These are phyloP conservation scores for Scedosporium aurantiacum DNA, from an alignment of 2,329 filamentous ascomycete genomes.

Conservation along the genomic window DNA sequence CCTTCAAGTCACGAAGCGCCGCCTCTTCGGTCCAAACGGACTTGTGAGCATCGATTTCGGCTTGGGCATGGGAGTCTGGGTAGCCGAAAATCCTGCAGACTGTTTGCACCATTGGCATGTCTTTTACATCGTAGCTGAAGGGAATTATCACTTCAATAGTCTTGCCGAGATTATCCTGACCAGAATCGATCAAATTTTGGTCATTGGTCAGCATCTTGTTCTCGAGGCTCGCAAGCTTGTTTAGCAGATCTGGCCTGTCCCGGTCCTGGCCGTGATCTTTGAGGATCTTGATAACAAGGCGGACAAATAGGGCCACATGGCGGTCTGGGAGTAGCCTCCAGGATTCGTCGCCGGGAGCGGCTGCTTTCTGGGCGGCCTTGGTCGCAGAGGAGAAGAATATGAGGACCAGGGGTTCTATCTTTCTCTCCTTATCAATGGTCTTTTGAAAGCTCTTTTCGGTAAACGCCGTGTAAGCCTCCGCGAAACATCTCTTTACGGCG, in stretches of 20 bases:
- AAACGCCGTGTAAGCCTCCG: conserved; percentile 85
- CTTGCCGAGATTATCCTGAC: conserved; percentile 21
- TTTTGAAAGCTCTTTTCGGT: conserved; percentile 82
- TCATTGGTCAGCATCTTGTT: conserved; percentile 91
- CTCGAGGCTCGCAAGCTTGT: conserved; percentile 69
- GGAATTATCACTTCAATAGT: conserved; percentile 75
- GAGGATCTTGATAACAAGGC: conserved; percentile 69
- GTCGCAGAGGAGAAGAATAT: conserved; percentile 96
- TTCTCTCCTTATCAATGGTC: conserved; percentile 84
- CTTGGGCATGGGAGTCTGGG: conserved; percentile 67
- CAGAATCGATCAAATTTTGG: conserved; percentile 55
- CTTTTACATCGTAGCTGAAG: conserved; percentile 83
- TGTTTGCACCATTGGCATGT: conserved; percentile 86
- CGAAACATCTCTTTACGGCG: conserved; percentile 88
- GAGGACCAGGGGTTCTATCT: conserved; percentile 82
- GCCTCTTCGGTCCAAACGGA: conserved; percentile 82
- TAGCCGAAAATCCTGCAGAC: conserved; percentile 81
- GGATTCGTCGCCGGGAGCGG: conserved; percentile 66
- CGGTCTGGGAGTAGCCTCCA: conserved; percentile 91
- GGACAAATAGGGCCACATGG: conserved; percentile 88
- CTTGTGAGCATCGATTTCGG: conserved; percentile 74
- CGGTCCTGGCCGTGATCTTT: conserved; percentile 76
- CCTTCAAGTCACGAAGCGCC: conserved; percentile 81
- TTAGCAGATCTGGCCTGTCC: conserved; percentile 75
- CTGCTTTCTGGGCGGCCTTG: conserved; percentile 67